Percentiles rank a stretch among this genome's conserved stretches.
These are phyloP conservation scores for Acrodontium crateriforme DNA, from an alignment of 2,329 filamentous ascomycete genomes.

Conservation along the genomic window DNA sequence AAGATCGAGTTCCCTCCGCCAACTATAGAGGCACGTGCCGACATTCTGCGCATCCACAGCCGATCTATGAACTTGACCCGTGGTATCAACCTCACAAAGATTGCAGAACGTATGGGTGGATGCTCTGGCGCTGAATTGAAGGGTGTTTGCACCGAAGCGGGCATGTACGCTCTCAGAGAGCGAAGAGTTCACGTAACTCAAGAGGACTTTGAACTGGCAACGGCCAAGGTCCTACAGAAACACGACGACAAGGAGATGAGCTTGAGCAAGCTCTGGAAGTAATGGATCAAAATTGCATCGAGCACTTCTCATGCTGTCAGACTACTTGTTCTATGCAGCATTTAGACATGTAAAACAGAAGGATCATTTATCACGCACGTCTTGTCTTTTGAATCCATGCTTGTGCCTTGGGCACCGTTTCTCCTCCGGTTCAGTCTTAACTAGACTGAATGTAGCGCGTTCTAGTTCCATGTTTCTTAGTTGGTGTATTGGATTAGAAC, in stretches of 20 bases:
- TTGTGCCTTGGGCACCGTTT: no score
- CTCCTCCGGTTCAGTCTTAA: no score
- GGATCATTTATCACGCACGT: no score
- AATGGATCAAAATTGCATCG: no score
- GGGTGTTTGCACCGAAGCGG: slow-evolving; percentile 96
- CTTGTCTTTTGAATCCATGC: no score
- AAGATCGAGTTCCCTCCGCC: slow-evolving; percentile 99
- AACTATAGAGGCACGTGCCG: slow-evolving; percentile 87
- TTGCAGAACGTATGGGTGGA: slow-evolving; percentile 99
- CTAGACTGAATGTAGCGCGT: no score
- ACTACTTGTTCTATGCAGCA: no score
- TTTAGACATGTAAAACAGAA: no score
- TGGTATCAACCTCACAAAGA: slow-evolving; percentile 95
- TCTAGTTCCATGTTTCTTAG: no score
- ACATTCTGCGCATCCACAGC: slow-evolving; percentile 95
- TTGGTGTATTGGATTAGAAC: no score
- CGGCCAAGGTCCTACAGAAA: slow-evolving; percentile 98
- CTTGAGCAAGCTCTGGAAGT: slow-evolving; percentile 78
- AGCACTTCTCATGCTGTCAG: no score
- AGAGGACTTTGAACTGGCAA: slow-evolving; percentile 96
- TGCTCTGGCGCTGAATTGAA: slow-evolving; percentile 96
- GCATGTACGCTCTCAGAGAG: slow-evolving; percentile 95
- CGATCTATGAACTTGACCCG: slow-evolving; percentile 97
- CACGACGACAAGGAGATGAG: slow-evolving; percentile 97
- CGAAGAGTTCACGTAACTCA: slow-evolving; percentile 95